A percentile compares a stretch with the other conserved stretches of the same genome.
phyloP scores from a whole-genome alignment of 352 stramenopile species.

The Phytophthora macrochlamydospora region DNA sequence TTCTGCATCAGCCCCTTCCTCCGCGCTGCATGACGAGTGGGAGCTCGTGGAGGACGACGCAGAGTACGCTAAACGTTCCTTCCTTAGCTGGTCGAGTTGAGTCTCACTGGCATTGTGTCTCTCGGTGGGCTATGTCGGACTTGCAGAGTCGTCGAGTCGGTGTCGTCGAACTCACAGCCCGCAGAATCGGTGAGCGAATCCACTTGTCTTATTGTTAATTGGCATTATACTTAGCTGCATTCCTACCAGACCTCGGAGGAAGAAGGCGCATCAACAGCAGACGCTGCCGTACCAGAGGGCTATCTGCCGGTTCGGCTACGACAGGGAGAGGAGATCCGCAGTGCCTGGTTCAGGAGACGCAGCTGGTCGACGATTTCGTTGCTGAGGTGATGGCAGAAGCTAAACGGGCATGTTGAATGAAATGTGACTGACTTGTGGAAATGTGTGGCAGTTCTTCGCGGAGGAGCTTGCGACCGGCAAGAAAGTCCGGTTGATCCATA shows the following conservation, averaged over 20 bases:
- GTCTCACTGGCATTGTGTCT: conserved; percentile 12
- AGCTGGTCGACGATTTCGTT: conserved; percentile 70
- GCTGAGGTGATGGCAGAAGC: conserved; percentile 22
- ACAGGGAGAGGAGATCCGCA: conserved; percentile 54
- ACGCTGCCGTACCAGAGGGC: conserved; percentile 43
- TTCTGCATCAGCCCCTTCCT: conserved; percentile 14
- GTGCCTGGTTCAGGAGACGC: conserved; percentile 66
- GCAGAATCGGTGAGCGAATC: conserved; percentile 4
- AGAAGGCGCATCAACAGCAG: conserved; percentile 3
- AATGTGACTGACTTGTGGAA: neutral
- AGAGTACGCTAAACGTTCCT: conserved; percentile 43
- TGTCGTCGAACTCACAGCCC: conserved; percentile 24
- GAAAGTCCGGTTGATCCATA: conserved; percentile 81
- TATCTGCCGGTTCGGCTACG: conserved; percentile 64
- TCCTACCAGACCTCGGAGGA: conserved; percentile 14
- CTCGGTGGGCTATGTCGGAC: conserved; percentile 9
- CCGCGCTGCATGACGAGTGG: conserved; percentile 62
- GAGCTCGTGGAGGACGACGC: conserved; percentile 70
- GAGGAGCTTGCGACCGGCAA: conserved; percentile 56
- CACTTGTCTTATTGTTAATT: neutral
- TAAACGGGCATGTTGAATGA: neutral
- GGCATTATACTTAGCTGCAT: conserved; percentile 7
- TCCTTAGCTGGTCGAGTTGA: conserved; percentile 1
- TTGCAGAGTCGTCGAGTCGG: conserved; percentile 49
- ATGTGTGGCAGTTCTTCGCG: conserved; percentile 60